Percentiles rank a stretch among this genome's conserved stretches.
Conservation (phyloP, 768 basidiomycete genomes). For the Agaricus sinodeliciosus region DNA sequence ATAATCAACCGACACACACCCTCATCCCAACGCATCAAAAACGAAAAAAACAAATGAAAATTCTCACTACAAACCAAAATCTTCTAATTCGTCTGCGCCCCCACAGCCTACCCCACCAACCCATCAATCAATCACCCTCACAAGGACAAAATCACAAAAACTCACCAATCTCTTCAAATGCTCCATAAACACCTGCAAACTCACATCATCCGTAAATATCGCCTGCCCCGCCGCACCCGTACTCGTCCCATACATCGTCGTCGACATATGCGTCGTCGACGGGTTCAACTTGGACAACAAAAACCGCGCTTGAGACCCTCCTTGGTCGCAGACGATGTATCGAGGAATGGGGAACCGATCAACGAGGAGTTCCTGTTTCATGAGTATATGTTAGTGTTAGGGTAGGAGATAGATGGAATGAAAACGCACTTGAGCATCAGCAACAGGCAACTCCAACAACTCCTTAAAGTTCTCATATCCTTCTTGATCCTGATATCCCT, state of each 20-base stretch:
- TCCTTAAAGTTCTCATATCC: slow-evolving; percentile 99
- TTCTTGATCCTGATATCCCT: slow-evolving; percentile 97
- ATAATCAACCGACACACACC: too few species aligned
- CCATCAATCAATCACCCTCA: neutral
- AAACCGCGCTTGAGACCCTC: slow-evolving; percentile 98
- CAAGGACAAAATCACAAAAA: neutral
- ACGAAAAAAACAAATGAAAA: too few species aligned
- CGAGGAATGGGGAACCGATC: slow-evolving; percentile 97
- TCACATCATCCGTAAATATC: slow-evolving; percentile 98
- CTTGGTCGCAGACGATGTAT: slow-evolving; percentile 97
- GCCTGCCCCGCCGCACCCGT: slow-evolving; percentile 74
- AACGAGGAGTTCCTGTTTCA: slow-evolving; percentile 74
- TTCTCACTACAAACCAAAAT: too few species aligned
- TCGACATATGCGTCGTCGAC: slow-evolving; percentile 95
- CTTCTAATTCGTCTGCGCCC: slow-evolving; percentile 25
- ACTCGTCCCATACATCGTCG: slow-evolving; percentile 81
- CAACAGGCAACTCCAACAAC: slow-evolving; percentile 77
- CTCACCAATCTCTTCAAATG: slow-evolving; percentile 85
- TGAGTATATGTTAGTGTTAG: neutral
- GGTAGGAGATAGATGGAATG: too few species aligned
- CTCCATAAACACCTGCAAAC: slow-evolving; percentile 96
- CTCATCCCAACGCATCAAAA: too few species aligned
- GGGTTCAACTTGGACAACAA: slow-evolving; percentile 94
- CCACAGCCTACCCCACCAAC: slow-evolving; percentile 19
- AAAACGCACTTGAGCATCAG: slow-evolving; percentile 81